Evolutionary conservation across 2,329 filamentous ascomycete genomes (phyloP).

Genomic region (Colletotrichum sp.): DNA sequence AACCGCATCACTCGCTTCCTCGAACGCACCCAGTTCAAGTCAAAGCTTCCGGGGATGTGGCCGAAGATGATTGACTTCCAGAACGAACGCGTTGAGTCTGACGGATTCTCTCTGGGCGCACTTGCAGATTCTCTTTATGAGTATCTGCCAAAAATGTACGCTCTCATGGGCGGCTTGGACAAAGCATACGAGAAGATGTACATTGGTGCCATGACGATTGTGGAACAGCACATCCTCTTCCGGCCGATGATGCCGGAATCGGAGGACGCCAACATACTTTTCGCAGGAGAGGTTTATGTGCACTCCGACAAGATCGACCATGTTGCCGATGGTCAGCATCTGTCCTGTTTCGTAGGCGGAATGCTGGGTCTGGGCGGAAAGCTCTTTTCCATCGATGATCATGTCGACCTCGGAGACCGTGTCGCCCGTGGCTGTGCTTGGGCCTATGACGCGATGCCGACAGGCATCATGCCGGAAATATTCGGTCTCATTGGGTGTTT

Average conservation of each 20-base stretch:
- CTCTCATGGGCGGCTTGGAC: constrained; percentile 61
- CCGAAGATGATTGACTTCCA: constrained; percentile 65
- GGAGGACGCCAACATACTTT: constrained; percentile 55
- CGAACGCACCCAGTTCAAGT: constrained; percentile 67
- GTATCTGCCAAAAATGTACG: constrained; percentile 49
- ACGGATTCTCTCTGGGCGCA: constrained; percentile 39
- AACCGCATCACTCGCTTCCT: constrained; percentile 71
- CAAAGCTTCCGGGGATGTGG: constrained; percentile 75
- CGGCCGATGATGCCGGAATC: constrained; percentile 67
- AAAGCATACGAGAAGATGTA: constrained; percentile 62
- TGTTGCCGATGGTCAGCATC: constrained; percentile 44
- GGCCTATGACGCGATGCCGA: constrained; percentile 49
- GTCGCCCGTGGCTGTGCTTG: constrained; percentile 57
- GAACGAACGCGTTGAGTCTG: constrained; percentile 44
- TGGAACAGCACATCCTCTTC: constrained; percentile 63
- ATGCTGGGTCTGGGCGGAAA: constrained; percentile 53
- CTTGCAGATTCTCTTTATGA: constrained; percentile 45
- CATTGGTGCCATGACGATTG: constrained; percentile 56
- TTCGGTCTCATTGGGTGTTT: constrained; percentile 46
- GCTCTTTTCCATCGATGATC: constrained; percentile 41
- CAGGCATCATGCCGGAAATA: constrained; percentile 58
- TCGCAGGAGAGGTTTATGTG: constrained; percentile 46
- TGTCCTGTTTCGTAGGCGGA: constrained; percentile 56
- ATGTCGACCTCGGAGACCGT: constrained; percentile 47
- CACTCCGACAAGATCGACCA: constrained; percentile 15